A percentile compares a stretch with the other conserved stretches of the same genome.
phyloP scores from a whole-genome alignment of 1,284 basidiomycete genomes.

The Xerocomus minutiporus region DNA sequence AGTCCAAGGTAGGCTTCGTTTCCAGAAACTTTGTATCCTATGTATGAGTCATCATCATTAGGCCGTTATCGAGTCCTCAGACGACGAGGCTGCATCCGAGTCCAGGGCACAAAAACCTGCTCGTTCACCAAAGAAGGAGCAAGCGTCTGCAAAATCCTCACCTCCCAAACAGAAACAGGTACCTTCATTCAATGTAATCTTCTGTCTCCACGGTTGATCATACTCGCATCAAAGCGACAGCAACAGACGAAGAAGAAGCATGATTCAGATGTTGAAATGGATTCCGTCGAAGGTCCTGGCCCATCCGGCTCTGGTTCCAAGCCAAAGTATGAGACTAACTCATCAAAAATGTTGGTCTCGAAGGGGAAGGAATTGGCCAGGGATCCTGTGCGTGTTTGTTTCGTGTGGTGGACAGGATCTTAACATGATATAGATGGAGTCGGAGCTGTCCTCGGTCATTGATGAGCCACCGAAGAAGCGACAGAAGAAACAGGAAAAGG shows the following conservation, averaged over 20 bases:
- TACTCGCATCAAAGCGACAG: not conserved
- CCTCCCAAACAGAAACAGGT: constrained; percentile 14
- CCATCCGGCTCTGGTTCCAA: constrained; percentile 11
- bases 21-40: not conserved
- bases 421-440: constrained; percentile 43
- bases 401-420: not conserved
- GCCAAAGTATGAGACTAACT: not conserved
- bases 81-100: constrained; percentile 22
- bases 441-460: constrained; percentile 56
- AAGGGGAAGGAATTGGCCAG: constrained; percentile 7
- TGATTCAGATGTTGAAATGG: constrained; percentile 12
- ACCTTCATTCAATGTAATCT: not conserved
- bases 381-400: constrained; percentile 21
- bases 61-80: constrained; percentile 27
- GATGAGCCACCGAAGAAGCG: constrained; percentile 50
- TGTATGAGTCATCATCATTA: constrained; percentile 3
- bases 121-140: constrained; percentile 11
- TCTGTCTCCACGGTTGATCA: not conserved
- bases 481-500: constrained; percentile 35
- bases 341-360: constrained; percentile 2
- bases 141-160: not conserved
- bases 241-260: constrained; percentile 1
- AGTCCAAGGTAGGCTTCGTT: constrained; percentile 21
- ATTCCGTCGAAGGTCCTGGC: constrained; percentile 3
- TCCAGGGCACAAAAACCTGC: not conserved